These are phyloP conservation scores for Liquidambar formosana DNA, from an alignment of 164 flowering plant genomes.

Conservation along the genomic window DNA sequence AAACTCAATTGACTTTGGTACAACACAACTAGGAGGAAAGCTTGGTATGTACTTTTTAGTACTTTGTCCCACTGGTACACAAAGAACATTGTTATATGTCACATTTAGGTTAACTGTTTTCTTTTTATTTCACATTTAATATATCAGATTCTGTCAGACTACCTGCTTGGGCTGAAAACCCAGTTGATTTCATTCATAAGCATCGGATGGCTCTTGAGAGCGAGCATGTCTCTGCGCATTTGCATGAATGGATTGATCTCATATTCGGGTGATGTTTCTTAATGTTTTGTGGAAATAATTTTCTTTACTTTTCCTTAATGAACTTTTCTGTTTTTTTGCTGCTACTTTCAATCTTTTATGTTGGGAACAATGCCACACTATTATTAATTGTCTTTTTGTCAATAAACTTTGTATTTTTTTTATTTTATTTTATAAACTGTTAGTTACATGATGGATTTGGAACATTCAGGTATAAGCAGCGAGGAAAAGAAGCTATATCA, in stretches of 20 bases:
- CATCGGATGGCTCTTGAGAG: slow-evolving; percentile 98
- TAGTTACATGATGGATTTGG: slow-evolving; percentile 11
- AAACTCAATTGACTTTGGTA: slow-evolving; percentile 91
- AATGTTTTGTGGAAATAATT: background rate
- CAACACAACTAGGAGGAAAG: slow-evolving; percentile 90
- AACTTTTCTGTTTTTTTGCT: background rate
- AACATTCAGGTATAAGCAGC: slow-evolving; percentile 82
- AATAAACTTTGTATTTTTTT: background rate
- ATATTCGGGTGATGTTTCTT: slow-evolving; percentile 78
- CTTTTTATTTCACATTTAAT: background rate
- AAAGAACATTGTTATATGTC: background rate
- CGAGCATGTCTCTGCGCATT: slow-evolving; percentile 93
- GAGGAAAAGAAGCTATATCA: slow-evolving; percentile 89
- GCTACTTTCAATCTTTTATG: background rate
- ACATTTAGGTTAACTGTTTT: background rate
- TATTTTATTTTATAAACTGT: background rate
- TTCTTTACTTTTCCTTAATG: background rate
- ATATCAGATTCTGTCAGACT: slow-evolving; percentile 77
- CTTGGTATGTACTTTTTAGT: slow-evolving; percentile 55
- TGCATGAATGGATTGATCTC: slow-evolving; percentile 98
- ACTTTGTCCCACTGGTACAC: background rate
- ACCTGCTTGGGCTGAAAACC: slow-evolving; percentile 93
- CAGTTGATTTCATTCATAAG: slow-evolving; percentile 89
- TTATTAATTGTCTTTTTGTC: background rate
- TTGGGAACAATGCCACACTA: background rate